Percentiles rank a stretch among this genome's conserved stretches.
Evolutionary conservation across 2,329 filamentous ascomycete genomes (phyloP).

Genomic region (Teratosphaeria zuluensis): DNA sequence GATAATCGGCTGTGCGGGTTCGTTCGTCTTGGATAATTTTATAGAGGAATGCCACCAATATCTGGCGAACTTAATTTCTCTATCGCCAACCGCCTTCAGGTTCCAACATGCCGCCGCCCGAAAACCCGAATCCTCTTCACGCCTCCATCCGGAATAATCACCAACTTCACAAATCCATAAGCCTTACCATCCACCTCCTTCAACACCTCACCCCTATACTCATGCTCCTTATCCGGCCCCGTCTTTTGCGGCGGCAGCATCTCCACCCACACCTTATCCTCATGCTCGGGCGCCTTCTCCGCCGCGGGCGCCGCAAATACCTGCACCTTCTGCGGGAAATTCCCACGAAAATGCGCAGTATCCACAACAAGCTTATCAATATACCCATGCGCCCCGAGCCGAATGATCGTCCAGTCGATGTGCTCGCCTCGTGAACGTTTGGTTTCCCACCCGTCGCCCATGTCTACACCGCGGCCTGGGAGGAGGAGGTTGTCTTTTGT

Average conservation of each 20-base stretch:
- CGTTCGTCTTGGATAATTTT: background rate
- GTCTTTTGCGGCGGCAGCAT: constrained; percentile 58
- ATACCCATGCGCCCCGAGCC: constrained; percentile 56
- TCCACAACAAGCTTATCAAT: constrained; percentile 63
- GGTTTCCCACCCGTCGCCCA: constrained; percentile 86
- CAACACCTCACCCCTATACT: constrained; percentile 40
- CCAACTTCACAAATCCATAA: constrained; percentile 79
- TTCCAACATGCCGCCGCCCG: constrained; percentile 39
- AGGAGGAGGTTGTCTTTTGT: constrained; percentile 72
- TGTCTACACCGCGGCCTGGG: constrained; percentile 68
- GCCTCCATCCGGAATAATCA: constrained; percentile 87
- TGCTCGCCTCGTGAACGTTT: constrained; percentile 64
- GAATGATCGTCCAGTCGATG: constrained; percentile 71
- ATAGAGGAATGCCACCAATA: background rate
- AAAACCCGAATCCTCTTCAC: constrained; percentile 78
- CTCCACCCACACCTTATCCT: constrained; percentile 54
- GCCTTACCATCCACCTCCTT: constrained; percentile 42
- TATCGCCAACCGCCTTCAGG: background rate
- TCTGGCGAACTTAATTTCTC: background rate
- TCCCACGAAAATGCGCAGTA: constrained; percentile 74
- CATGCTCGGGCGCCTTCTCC: constrained; percentile 46
- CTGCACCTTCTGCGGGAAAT: constrained; percentile 69
- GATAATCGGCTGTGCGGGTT: background rate
- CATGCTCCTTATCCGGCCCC: constrained; percentile 63
- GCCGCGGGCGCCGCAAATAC: constrained; percentile 49